phyloP scores from a whole-genome alignment of 2,329 filamentous ascomycete species.

The Graphilbum sp. region DNA sequence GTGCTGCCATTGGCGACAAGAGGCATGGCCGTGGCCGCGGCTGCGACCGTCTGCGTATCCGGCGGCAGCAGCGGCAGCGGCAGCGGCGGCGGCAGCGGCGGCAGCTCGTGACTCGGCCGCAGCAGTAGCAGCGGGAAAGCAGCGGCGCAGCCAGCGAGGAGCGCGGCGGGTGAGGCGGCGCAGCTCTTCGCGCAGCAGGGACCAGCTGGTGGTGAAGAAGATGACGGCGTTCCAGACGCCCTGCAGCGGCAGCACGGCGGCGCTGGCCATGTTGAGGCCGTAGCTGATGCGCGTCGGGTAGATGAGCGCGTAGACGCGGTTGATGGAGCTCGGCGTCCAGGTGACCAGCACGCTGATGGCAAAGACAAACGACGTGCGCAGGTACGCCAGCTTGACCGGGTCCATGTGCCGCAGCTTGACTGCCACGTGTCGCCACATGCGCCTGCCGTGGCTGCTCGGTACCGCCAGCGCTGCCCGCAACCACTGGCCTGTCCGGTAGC shows the following conservation, averaged over 20 bases:
- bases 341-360: constrained; percentile 43
- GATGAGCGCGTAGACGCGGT: constrained; percentile 54
- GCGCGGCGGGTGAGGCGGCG: not conserved
- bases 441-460: not conserved
- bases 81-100: not conserved
- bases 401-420: constrained; percentile 27
- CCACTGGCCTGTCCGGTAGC: no score
- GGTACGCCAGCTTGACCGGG: constrained; percentile 42
- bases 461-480: no score
- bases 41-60: no score
- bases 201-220: constrained; percentile 50
- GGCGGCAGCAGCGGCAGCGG: no score
- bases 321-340: constrained; percentile 53
- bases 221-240: constrained; percentile 70
- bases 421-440: constrained; percentile 12
- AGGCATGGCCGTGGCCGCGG: no score
- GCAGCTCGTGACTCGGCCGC: not conserved
- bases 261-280: constrained; percentile 50
- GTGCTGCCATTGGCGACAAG: not conserved
- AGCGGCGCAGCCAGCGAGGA: not conserved
- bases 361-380: constrained; percentile 44
- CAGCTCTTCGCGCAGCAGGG: constrained; percentile 16
- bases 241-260: constrained; percentile 59
- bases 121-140: no score
- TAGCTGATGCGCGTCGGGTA: constrained; percentile 37